Conservation (phyloP, 306 rosid species). For the Cucurbita pepo region DNA sequence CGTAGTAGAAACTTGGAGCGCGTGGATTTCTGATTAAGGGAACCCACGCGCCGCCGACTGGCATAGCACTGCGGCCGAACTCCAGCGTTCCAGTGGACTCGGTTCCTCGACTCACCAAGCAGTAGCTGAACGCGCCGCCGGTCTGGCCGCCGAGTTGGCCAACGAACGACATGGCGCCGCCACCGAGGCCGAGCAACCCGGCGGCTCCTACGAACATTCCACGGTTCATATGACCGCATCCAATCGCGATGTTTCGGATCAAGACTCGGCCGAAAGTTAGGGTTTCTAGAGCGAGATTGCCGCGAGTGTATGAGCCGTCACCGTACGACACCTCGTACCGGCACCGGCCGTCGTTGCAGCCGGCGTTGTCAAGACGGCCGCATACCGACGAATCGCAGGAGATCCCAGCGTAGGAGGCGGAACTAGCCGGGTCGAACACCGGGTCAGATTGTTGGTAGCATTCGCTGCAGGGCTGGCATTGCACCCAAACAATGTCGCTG, state of each 20-base stretch:
- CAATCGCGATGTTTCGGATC: constrained; percentile 57
- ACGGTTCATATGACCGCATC: constrained; percentile 72
- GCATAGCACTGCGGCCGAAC: constrained; percentile 69
- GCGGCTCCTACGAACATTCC: constrained; percentile 92
- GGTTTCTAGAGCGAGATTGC: constrained; percentile 72
- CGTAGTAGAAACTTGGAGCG: constrained; percentile 62
- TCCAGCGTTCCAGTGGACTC: constrained; percentile 41
- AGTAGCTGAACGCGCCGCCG: constrained; percentile 57
- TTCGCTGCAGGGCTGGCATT: constrained; percentile 62
- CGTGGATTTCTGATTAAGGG: constrained; percentile 48
- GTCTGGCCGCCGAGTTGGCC: constrained; percentile 79
- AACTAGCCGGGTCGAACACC: constrained; percentile 59
- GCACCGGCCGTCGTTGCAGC: constrained; percentile 48
- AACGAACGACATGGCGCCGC: constrained; percentile 71
- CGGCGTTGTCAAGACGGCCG: constrained; percentile 41
- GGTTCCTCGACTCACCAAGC: constrained; percentile 48
- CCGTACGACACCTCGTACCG: constrained; percentile 63
- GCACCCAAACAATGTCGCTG: constrained; percentile 83
- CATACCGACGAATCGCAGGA: constrained; percentile 54
- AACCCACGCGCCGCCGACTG: constrained; percentile 71
- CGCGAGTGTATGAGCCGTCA: constrained; percentile 75
- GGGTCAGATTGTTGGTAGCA: constrained; percentile 83
- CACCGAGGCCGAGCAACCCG: constrained; percentile 73
- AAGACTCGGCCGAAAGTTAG: constrained; percentile 44
- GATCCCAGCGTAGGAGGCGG: constrained; percentile 50